Conservation (phyloP, 169 alveolate genomes). For the Plasmodium ovale region DNA sequence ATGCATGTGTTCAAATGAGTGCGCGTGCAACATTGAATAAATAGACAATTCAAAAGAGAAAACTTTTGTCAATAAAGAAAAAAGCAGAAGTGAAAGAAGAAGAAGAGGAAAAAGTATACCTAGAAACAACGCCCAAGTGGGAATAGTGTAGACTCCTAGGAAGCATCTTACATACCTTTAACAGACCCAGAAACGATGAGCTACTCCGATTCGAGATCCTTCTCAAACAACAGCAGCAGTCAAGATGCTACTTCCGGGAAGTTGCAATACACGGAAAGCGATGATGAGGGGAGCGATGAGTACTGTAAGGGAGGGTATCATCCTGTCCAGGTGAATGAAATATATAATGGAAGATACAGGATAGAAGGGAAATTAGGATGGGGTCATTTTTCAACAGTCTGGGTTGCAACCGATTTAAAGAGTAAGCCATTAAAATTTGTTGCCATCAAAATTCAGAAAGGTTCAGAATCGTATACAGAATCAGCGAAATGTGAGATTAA, state of each 20-base stretch:
- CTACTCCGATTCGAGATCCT: slow-evolving; percentile 45
- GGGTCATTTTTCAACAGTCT: slow-evolving; percentile 99
- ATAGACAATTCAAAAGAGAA: background rate
- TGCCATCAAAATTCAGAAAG: slow-evolving; percentile 97
- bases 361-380: slow-evolving; percentile 98
- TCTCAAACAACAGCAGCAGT: slow-evolving; percentile 43
- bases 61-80: background rate
- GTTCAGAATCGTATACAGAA: slow-evolving; percentile 96
- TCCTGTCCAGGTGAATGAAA: slow-evolving; percentile 96
- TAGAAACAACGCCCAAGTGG: background rate
- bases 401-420: slow-evolving; percentile 96
- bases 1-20: slow-evolving; percentile 1
- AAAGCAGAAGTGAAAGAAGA: background rate
- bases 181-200: slow-evolving; percentile 18
- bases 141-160: background rate
- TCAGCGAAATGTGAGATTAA: slow-evolving; percentile 99
- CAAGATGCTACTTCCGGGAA: slow-evolving; percentile 73
- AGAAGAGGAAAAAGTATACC: background rate
- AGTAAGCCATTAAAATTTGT: slow-evolving; percentile 92
- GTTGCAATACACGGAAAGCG: slow-evolving; percentile 71
- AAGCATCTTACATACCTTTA: background rate
- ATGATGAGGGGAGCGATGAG: slow-evolving; percentile 74
- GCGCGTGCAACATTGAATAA: background rate
- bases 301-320: slow-evolving; percentile 93
- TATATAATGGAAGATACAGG: slow-evolving; percentile 93